Evolutionary conservation across 176 grass and related monocot genomes (phyloP), one percentile per base, ranked within the genome.

Genomic region (Oryza nivara): DNA sequence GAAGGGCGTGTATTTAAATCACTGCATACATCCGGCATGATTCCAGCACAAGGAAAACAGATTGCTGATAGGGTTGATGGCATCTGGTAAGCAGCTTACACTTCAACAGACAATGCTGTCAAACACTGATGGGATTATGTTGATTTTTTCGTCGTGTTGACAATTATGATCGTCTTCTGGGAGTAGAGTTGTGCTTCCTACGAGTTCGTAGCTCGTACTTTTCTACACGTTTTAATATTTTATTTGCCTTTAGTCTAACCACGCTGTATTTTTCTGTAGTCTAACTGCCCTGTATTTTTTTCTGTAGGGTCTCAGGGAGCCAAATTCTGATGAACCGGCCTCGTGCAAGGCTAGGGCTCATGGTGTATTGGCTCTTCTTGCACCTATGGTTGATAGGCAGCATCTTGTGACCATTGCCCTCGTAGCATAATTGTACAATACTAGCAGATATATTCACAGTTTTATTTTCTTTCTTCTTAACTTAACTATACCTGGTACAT

Each of bases 1-100:
- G 60, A 87, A 98, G 96, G 93, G 69, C 96, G 94, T 78, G 52
- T 97, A 80, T 93, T 95, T 81, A 98, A 98, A 83, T 94, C 96
- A 67, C 80, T 98, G 43, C 94, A 93, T 81, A 87, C 87, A 52
- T 92, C 96, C 63, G 93, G 96, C 60, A 79, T 98, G 63, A 92
- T 98, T 83, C 96, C 96, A 43, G 92, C 85, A 73, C 88, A 95
- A 85, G 96, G 93, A 84, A 98, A 98, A 80, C 84, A 93, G 34
- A 92, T 98, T 63, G 96, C 96, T 67, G 96, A 98, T 83, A 89
- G 85, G 74, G 77, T 98, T 85, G 96, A 98, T 86, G 86, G 85
- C 78, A 86, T 93, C 82, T 98, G 92, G 96, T 98, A 90, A 87
- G 91, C 69, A 80, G 66, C 67, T 72, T 77, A 56, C 75, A 68